phyloP scores from a whole-genome alignment of 2,329 filamentous ascomycete species.

The Emergomyces pasteurianus region DNA sequence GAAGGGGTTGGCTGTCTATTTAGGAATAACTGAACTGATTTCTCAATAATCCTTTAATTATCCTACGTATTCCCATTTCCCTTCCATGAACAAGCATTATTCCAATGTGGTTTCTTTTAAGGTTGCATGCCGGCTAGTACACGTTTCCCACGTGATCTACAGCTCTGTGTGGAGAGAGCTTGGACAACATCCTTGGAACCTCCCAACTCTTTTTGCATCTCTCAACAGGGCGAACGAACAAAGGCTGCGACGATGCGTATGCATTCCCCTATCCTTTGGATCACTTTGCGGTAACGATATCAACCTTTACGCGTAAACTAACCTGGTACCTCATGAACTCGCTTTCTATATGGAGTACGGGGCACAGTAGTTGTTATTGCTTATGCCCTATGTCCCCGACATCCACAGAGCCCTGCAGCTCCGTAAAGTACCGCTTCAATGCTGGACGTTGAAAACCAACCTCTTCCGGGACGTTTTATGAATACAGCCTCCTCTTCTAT shows the following conservation, averaged over 20 bases:
- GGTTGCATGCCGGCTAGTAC: too few relatives aligned
- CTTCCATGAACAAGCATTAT: too few relatives aligned
- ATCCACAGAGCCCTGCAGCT: constrained; percentile 4
- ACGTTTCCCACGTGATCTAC: too few relatives aligned
- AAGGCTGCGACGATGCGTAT: neutral
- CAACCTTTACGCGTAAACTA: neutral
- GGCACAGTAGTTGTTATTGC: neutral
- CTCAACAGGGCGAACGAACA: neutral
- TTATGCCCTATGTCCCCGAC: neutral
- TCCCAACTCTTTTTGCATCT: neutral
- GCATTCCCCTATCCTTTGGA: neutral
- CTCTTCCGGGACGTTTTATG: constrained; percentile 11
- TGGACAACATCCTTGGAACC: neutral
- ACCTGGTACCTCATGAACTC: neutral
- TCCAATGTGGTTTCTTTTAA: too few relatives aligned
- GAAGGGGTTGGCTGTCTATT: neutral
- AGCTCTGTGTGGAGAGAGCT: neutral
- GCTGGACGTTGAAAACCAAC: constrained; percentile 16
- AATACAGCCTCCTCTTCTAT: constrained; percentile 2
- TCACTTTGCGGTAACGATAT: too few relatives aligned
- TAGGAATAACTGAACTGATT: neutral
- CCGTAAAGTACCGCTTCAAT: neutral
- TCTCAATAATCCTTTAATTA: neutral
- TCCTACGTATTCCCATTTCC: too few relatives aligned
- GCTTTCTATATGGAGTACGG: too few relatives aligned